Evolutionary conservation across 2,329 filamentous ascomycete genomes (phyloP), one percentile per base, ranked within the genome.

Genomic region (Phoma sp.): DNA sequence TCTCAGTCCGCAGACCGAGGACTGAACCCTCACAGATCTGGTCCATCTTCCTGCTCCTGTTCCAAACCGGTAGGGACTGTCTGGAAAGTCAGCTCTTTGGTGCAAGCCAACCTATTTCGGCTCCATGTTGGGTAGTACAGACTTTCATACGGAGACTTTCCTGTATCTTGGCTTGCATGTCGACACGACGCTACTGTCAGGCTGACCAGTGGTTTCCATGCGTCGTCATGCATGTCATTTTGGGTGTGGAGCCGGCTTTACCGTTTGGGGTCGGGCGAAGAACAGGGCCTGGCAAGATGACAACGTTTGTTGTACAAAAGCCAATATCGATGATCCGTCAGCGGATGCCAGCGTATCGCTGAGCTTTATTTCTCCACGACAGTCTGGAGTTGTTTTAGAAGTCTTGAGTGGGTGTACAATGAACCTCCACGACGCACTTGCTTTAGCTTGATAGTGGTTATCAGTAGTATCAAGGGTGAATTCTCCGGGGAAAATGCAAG

Each of bases 1-100:
- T 64, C 62, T 60, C 38, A 63, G 38, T 55, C 65, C 60, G 46
- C 12, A 57, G 39, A 62, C 63, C 63, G 56, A 70, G 61, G 50
- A 61, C 39, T 56, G 49, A 38, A 58, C 38, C 29, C 48, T 59
- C 54, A 51, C 40, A 39, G 58, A 64, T 59, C 61, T 61, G 62
- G 60, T 57, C 53, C 38, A 52, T 43, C 32, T 54, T 49, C n/a
- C 52, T 58, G 59, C 51, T 45, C 29, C 51, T 52, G 33, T 9
- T 51, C 55, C 32, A 57, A 61, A 63, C 35, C 19, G 58, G 65
- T 56, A 64, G 58, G 43, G 51, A 31, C 41, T 64, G 61, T 64
- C 61, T 67, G 50, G 51, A 61, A 57, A 50, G 19, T 38, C 51
- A 48, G 44, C 60, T 55, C 49, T 52, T 60, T 51, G 51, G 59